Base-by-base conservation (phyloP, 352 stramenopile species). In the Hyaloperonospora brassicae region DNA sequence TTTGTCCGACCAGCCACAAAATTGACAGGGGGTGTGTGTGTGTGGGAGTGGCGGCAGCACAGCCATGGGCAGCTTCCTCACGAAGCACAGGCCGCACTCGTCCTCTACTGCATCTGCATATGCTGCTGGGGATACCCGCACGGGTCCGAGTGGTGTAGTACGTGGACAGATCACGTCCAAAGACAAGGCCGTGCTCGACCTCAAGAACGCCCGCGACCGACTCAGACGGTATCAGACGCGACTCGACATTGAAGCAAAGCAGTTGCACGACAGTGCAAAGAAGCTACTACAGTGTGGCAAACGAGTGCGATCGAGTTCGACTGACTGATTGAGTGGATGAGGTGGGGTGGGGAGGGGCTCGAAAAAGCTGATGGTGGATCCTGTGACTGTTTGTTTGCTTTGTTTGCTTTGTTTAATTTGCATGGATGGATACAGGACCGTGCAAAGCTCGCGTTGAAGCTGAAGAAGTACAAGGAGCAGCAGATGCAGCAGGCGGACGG, bases 401-500 rank as follows among this genome's bases (percentile, higher is more conserved):
- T 17, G 17, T 17, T 17, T 17, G 17, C 17, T 17, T 17, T 17
- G 17, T 17, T 17, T 17, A 17, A 17, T 17, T 17, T 17, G 17
- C 17, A 17, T 17, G 17, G 17, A 17, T 34, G 40, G 25, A 5
- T 61, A 40, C 53, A 93, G 79, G 84, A 93, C 47, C 79, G 82
- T 13, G 86, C 86, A 4, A 94, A 91, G 57, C 62, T 94, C 21
- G 85, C 79, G 63, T 67, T 95, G 31, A 89, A 93, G 57, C 68
- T 95, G 27, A 93, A 89, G 50, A 95, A 95, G 66, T 94, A 89
- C 61, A 93, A 93, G 52, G 79, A 93, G 58, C 77, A 86, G 54
- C 84, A 95, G 64, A 92, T 95, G 62, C 70, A 83, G 22, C 77
- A 95, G 51, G 83, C 85, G 9, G 82, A 93, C 56, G 76, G 83